Conservation (phyloP, 1,284 basidiomycete species). For the Pseudozyma hubeiensis region DNA sequence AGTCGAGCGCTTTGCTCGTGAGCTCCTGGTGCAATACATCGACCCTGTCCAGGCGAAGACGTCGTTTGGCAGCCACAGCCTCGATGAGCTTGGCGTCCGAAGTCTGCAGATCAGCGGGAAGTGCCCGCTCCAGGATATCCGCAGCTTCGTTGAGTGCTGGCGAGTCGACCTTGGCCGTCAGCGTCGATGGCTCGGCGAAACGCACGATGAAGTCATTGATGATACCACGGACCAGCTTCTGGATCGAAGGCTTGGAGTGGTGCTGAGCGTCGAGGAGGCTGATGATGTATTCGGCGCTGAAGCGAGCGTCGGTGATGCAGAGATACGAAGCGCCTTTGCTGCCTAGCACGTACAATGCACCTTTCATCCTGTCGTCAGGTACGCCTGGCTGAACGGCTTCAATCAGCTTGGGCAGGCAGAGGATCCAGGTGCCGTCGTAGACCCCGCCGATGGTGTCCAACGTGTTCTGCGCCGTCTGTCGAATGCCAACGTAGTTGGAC, state of each 20-base stretch:
- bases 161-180: conserved; percentile 45
- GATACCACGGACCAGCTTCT: conserved; percentile 82
- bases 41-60: conserved; percentile 63
- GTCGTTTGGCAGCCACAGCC: conserved; percentile 63
- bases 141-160: conserved; percentile 39
- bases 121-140: conserved; percentile 23
- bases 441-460: conserved; percentile 79
- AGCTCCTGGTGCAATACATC: conserved; percentile 70
- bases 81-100: conserved; percentile 61
- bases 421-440: conserved; percentile 83
- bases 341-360: conserved; percentile 87
- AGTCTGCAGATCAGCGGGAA: conserved; percentile 18
- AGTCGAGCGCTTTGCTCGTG: conserved; percentile 76
- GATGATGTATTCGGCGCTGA: conserved; percentile 77
- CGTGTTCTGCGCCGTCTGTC: conserved; percentile 79
- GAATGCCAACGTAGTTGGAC: conserved; percentile 62
- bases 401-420: conserved; percentile 77
- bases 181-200: conserved; percentile 65
- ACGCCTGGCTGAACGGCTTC: conserved; percentile 73
- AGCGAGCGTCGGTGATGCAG: conserved; percentile 75
- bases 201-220: conserved; percentile 75
- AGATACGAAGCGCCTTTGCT: conserved; percentile 75
- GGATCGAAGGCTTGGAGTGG: conserved; percentile 91
- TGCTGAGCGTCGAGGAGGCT: conserved; percentile 86
- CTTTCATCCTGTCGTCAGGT: conserved; percentile 94